These are phyloP conservation scores for Drechslerella dactyloides DNA, from an alignment of 2,329 filamentous ascomycete genomes.

Conservation along the genomic window DNA sequence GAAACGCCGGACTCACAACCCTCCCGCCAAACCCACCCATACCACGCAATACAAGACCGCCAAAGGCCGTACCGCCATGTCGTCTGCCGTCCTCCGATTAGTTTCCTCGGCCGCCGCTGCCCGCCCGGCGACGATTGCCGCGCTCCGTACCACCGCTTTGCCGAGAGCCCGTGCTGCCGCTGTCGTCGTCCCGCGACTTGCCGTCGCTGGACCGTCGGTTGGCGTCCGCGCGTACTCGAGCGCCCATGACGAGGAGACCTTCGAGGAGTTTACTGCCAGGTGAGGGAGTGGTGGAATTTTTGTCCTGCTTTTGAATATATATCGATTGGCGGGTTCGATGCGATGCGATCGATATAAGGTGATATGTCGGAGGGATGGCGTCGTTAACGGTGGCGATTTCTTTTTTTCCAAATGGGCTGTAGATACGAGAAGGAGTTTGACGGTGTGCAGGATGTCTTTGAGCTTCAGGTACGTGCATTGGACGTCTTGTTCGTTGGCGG, in stretches of 20 bases:
- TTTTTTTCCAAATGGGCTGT: slow-evolving; percentile 1
- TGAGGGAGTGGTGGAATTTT: slow-evolving; percentile 62
- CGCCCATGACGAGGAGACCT: slow-evolving; percentile 89
- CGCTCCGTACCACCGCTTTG: slow-evolving; percentile 56
- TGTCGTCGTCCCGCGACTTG: slow-evolving; percentile 50
- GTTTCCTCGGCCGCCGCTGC: slow-evolving; percentile 64
- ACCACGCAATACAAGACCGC: slow-evolving; percentile 5
- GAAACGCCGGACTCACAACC: slow-evolving; percentile 18
- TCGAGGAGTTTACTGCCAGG: slow-evolving; percentile 98
- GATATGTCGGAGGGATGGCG: slow-evolving; percentile 1
- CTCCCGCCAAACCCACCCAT: slow-evolving; percentile 6
- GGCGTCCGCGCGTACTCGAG: slow-evolving; percentile 66
- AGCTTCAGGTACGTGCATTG: slow-evolving; percentile 81
- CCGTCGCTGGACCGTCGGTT: slow-evolving; percentile 56
- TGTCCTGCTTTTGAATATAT: too few relatives aligned
- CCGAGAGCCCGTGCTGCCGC: slow-evolving; percentile 36
- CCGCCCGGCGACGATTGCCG: slow-evolving; percentile 63
- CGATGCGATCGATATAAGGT: too few relatives aligned
- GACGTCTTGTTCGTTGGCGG: background rate
- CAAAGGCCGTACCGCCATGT: slow-evolving; percentile 51
- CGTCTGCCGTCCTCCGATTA: slow-evolving; percentile 59
- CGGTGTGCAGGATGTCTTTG: slow-evolving; percentile 95
- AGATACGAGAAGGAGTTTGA: slow-evolving; percentile 99
- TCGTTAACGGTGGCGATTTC: slow-evolving; percentile 7
- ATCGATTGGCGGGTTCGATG: too few relatives aligned